Percentiles rank a stretch among this genome's conserved stretches.
Conservation (phyloP, 192 early-diverging fungal genomes). For the Dissophora globulifera region DNA sequence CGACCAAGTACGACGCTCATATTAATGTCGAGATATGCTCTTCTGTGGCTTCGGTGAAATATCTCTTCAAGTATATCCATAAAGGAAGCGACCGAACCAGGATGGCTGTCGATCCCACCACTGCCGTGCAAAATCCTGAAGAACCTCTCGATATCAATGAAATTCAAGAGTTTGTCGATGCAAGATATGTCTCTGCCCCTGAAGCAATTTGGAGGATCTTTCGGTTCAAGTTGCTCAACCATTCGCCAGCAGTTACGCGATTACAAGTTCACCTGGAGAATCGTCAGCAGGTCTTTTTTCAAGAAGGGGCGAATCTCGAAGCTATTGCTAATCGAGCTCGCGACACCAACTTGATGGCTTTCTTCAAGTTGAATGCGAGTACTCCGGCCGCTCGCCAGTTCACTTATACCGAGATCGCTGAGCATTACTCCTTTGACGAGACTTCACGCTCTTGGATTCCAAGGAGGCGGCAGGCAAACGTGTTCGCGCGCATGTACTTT, state of each 20-base stretch:
- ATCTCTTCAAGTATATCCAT: too few relatives aligned
- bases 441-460: background rate
- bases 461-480: background rate
- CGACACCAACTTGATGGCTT: conserved; percentile 3
- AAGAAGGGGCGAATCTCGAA: background rate
- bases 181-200: too few relatives aligned
- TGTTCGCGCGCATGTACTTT: conserved; percentile 14
- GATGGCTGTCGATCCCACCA: too few relatives aligned
- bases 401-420: conserved; percentile 6
- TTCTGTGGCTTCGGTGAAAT: too few relatives aligned
- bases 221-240: background rate
- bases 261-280: background rate
- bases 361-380: conserved; percentile 10
- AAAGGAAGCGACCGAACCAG: too few relatives aligned
- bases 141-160: too few relatives aligned
- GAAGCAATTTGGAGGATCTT: too few relatives aligned
- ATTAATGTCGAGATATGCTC: too few relatives aligned
- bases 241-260: background rate
- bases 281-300: background rate
- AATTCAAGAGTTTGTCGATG: background rate
- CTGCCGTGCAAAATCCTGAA: too few relatives aligned
- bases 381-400: background rate
- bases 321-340: background rate
- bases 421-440: background rate
- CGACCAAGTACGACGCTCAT: background rate